Evolutionary conservation across 176 grass and related monocot genomes (phyloP), one percentile per base, ranked within the genome.

Genomic region (Miscanthus lutarioriparius): DNA sequence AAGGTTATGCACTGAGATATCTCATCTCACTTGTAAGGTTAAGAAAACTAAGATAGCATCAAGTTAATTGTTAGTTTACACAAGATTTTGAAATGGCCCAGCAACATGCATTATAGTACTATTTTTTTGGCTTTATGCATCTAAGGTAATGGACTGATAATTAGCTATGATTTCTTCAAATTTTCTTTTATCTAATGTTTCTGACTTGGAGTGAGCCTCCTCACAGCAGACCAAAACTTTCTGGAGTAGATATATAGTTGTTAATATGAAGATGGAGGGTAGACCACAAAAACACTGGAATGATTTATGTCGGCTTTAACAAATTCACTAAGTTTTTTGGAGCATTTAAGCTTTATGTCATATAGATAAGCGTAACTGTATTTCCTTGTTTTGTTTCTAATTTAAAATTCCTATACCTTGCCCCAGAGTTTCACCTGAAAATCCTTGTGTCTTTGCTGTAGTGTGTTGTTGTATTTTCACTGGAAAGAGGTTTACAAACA

Each of bases 181-280:
- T 10, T 56, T 2, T 67, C 59, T 74, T 88, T 70, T 73, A n/a
- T 88, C 10, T 47, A 54, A 54, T 65, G 9, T 79, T 80, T 16
- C 20, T 45, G 25, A 19, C 47, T 80, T 43, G 15, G 0, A 79
- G 15, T 67, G 83, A 59, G 72, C 45, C 19, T 79, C 11, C 6
- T 51, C 13, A 33, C 22, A 56, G 20, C 66, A 54, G 2, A 23
- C 14, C 19, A 26, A 61, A 78, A 3, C 26, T 48, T 49, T 75
- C 3, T 61, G 30, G 20, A 78, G 11, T 41, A 53, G 10, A 37
- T 44, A 26, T 47, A 7, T 25, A 51, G n/a, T 37, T 76, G 2
- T 58, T 47, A 62, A 30, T 76, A 5, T 76, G 48, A 76, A 64
- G 47, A 70, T 62, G 6, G 5, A 47, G 13, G 39, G 49, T 47